Evolutionary conservation across 2,329 filamentous ascomycete species (phyloP), one percentile per base, ranked within the genome.

Genomic region (Cryphonectria japonica): DNA sequence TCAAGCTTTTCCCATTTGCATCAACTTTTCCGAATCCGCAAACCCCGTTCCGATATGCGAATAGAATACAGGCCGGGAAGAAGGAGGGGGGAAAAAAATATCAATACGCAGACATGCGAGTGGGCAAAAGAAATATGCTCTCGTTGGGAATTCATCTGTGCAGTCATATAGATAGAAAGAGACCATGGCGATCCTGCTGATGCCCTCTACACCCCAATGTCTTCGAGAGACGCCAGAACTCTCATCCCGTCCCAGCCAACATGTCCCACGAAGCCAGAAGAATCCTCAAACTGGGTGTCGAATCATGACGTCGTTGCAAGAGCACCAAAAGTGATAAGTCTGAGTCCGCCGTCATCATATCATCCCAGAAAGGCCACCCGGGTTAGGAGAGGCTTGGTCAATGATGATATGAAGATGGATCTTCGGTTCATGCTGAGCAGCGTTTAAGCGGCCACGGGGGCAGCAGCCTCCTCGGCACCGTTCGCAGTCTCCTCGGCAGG

Each of bases 401-500:
- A 71, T 67, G 57, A 67, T 71, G 59, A 16, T 16, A 61, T 60
- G 9, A 59, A 65, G 52, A 54, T 41, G 59, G 6, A 32, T 66
- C 34, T 62, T 41, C 41, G 65, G 46, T 41, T 67, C 26, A n/a
- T 29, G 39, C 52, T 69, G 32, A 41, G 52, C 32, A 70, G 67
- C 71, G 57, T 69, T 76, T 80, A 80, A 73, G 80, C 80, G 69
- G 81, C 76, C 37, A 73, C 68, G 22, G 75, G 66, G 43, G 72
- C 74, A 14, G 75, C 66, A 66, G 72, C 66, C 71, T 86, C 83
- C 76, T 83, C 77, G 69, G 78, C 76, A 72, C 80, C 83, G 76
- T 83, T 83, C 78, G 83, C 82, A 73, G 77, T 76, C 77, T 76
- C 75, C 8, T 80, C 80, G 67, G 80, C 79, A 71, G 82, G 82